Conservation (phyloP, 2,329 filamentous ascomycete genomes). For the Beauveria scarabaeidicola region DNA sequence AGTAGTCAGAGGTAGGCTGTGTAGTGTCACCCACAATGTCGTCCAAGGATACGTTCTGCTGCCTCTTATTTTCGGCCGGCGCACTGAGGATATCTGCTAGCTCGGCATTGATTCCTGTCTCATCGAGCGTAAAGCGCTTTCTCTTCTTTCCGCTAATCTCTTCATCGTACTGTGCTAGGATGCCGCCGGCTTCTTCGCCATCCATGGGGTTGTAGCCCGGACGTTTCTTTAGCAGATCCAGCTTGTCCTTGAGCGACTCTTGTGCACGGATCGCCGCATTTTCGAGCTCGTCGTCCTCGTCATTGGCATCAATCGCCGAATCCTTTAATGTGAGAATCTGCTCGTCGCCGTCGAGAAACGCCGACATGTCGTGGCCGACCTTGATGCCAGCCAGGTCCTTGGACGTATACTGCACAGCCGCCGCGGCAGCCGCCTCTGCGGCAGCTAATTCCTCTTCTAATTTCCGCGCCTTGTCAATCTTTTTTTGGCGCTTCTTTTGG, state of each 20-base stretch:
- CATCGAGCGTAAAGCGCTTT: slow-evolving; percentile 81
- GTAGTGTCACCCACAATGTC: slow-evolving; percentile 45
- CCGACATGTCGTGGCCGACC: slow-evolving; percentile 76
- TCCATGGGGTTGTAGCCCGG: slow-evolving; percentile 79
- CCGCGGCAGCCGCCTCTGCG: slow-evolving; percentile 57
- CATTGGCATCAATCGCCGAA: slow-evolving; percentile 62
- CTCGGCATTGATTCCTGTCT: slow-evolving; percentile 60
- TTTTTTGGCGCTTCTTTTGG: slow-evolving; percentile 90
- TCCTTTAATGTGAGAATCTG: slow-evolving; percentile 95
- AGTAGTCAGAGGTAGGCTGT: slow-evolving; percentile 66
- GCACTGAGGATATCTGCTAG: slow-evolving; percentile 47
- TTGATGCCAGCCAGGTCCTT: slow-evolving; percentile 84
- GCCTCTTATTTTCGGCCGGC: slow-evolving; percentile 48
- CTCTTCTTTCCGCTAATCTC: slow-evolving; percentile 85
- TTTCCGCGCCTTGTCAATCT: slow-evolving; percentile 69
- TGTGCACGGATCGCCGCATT: slow-evolving; percentile 63
- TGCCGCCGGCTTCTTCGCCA: slow-evolving; percentile 54
- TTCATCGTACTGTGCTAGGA: slow-evolving; percentile 90
- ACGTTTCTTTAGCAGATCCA: slow-evolving; percentile 85
- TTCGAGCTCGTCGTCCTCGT: slow-evolving; percentile 75
- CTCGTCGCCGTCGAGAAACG: slow-evolving; percentile 75
- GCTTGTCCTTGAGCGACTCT: slow-evolving; percentile 64
- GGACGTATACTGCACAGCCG: slow-evolving; percentile 64
- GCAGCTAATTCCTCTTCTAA: slow-evolving; percentile 70
- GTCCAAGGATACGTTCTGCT: slow-evolving; percentile 69